These are phyloP conservation scores for Leccinum subgranulosum DNA, from an alignment of 768 basidiomycete genomes.

Conservation along the genomic window DNA sequence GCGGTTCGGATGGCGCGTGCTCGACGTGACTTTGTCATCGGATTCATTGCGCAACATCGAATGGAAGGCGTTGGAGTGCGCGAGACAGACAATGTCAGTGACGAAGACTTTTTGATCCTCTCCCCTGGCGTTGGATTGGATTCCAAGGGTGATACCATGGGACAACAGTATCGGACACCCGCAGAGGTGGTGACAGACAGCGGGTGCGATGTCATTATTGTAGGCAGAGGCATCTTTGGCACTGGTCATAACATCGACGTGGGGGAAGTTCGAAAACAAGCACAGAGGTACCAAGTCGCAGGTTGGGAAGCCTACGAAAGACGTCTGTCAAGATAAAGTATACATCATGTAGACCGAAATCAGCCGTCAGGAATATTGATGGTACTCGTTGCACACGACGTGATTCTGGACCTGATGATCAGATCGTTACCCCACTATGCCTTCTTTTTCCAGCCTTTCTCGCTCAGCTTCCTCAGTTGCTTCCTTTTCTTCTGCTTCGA, in stretches of 20 bases:
- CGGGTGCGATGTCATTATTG: conserved; percentile 96
- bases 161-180: conserved; percentile 94
- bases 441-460: conserved; percentile 12
- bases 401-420: background rate
- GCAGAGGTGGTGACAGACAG: conserved; percentile 72
- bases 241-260: conserved; percentile 41
- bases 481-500: conserved; percentile 88
- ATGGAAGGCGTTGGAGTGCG: conserved; percentile 63
- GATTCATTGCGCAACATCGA: conserved; percentile 89
- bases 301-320: conserved; percentile 91
- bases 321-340: conserved; percentile 32
- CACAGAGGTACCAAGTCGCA: conserved; percentile 77
- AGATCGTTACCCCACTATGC: conserved; percentile 1
- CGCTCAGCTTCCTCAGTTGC: conserved; percentile 46
- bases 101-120: conserved; percentile 85
- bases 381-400: background rate
- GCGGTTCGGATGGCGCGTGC: conserved; percentile 86
- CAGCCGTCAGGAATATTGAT: background rate
- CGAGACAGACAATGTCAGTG: conserved; percentile 27
- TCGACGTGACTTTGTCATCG: conserved; percentile 86
- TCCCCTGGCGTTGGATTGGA: conserved; percentile 93
- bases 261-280: conserved; percentile 51
- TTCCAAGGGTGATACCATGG: conserved; percentile 76
- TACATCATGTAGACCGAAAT: background rate
- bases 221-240: conserved; percentile 93